Evolutionary conservation across 177 flowering plant species (phyloP).

Genomic region (Tripterygium wilfordii): DNA sequence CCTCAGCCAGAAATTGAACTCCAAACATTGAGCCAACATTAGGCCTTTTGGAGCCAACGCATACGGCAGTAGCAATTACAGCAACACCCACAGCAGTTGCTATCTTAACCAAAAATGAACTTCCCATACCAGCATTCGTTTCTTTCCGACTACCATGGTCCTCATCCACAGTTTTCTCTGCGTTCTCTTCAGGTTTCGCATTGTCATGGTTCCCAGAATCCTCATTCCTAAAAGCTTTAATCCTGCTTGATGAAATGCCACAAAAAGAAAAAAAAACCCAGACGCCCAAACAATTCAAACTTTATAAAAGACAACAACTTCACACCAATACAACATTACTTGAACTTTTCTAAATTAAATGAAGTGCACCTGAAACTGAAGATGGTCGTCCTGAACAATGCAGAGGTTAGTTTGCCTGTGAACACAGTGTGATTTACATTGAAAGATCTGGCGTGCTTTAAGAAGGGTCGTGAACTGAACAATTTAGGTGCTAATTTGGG

Average conservation of each 20-base stretch:
- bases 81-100: conserved; percentile 62
- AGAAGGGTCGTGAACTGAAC: conserved; percentile 1
- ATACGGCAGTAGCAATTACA: conserved; percentile 39
- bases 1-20: conserved; percentile 36
- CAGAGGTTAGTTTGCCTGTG: not conserved
- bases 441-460: not conserved
- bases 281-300: too few relatives aligned
- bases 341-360: not conserved
- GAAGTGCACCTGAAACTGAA: not conserved
- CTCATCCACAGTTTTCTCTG: too few relatives aligned
- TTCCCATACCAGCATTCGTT: conserved; percentile 16
- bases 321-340: too few relatives aligned
- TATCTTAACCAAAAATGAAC: conserved; percentile 48
- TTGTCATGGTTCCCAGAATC: too few relatives aligned
- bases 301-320: too few relatives aligned
- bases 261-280: too few relatives aligned
- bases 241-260: too few relatives aligned
- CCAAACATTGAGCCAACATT: conserved; percentile 36
- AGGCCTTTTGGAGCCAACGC: conserved; percentile 32
- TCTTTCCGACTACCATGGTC: conserved; percentile 9
- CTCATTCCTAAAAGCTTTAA: too few relatives aligned
- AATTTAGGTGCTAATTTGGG: not conserved
- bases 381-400: not conserved
- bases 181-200: too few relatives aligned
- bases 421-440: not conserved